Conservation (phyloP, 2,329 filamentous ascomycete species). For the Aureobasidium leucospermi region DNA sequence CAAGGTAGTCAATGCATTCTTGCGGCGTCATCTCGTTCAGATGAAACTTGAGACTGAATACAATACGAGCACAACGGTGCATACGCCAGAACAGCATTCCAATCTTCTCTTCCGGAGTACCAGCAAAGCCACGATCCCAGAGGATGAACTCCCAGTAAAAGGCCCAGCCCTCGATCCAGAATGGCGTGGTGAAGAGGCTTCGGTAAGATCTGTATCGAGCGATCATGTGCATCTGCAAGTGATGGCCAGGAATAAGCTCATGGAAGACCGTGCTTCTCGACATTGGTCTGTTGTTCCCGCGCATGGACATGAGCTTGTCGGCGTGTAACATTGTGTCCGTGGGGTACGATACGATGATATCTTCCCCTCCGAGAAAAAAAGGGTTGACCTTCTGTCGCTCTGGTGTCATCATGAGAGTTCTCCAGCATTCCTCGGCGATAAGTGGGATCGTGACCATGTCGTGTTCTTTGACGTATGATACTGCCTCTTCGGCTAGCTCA, state of each 20-base stretch:
- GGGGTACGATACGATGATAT: conserved; percentile 51
- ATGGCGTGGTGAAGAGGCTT: conserved; percentile 48
- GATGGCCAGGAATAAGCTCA: conserved; percentile 54
- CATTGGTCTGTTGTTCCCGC: conserved; percentile 53
- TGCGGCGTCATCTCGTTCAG: conserved; percentile 46
- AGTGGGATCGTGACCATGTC: conserved; percentile 50
- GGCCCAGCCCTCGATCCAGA: conserved; percentile 55
- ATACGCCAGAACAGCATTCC: conserved; percentile 57
- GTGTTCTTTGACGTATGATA: conserved; percentile 45
- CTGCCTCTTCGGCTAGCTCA: conserved; percentile 45
- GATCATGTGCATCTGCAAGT: conserved; percentile 47
- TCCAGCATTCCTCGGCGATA: conserved; percentile 47
- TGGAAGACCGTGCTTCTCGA: conserved; percentile 54
- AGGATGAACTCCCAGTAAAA: conserved; percentile 56
- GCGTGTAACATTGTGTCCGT: conserved; percentile 46
- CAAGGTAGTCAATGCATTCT: conserved; percentile 51
- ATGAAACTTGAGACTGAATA: conserved; percentile 53
- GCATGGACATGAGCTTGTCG: conserved; percentile 53
- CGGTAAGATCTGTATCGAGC: conserved; percentile 44
- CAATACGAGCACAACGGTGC: conserved; percentile 53
- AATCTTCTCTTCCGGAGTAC: conserved; percentile 45
- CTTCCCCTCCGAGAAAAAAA: conserved; percentile 51
- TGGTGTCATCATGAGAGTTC: conserved; percentile 51
- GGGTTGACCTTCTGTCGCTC: conserved; percentile 48
- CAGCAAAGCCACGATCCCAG: conserved; percentile 48